A percentile compares a stretch with the other conserved stretches of the same genome.
phyloP scores from a whole-genome alignment of 2,329 filamentous ascomycete species.

The Neopestalotiopsis sp. region DNA sequence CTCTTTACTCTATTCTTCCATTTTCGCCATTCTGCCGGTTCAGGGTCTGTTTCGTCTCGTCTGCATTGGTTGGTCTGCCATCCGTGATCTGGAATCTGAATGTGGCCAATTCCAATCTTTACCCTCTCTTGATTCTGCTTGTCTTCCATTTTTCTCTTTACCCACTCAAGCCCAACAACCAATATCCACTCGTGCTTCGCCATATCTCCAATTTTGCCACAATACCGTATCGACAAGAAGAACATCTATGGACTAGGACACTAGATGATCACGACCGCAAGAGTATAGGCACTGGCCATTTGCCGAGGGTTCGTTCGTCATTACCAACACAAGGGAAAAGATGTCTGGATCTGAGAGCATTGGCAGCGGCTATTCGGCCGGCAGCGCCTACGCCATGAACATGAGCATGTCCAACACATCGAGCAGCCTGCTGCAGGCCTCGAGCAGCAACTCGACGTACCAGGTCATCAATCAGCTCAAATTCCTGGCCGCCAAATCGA shows the following conservation, averaged over 20 bases:
- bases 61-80: slow-evolving; percentile 47
- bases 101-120: slow-evolving; percentile 26
- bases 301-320: slow-evolving; percentile 28
- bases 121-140: slow-evolving; percentile 24
- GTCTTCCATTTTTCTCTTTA: not conserved
- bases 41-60: slow-evolving; percentile 51
- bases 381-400: slow-evolving; percentile 31
- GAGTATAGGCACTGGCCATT: slow-evolving; percentile 34
- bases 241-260: slow-evolving; percentile 36
- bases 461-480: slow-evolving; percentile 55
- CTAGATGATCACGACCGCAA: slow-evolving; percentile 45
- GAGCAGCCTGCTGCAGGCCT: slow-evolving; percentile 32
- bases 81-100: slow-evolving; percentile 41
- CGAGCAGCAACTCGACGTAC: slow-evolving; percentile 46
- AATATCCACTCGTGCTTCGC: not conserved
- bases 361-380: slow-evolving; percentile 25
- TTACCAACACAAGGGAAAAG: slow-evolving; percentile 20
- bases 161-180: not conserved
- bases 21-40: slow-evolving; percentile 40
- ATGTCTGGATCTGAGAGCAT: slow-evolving; percentile 31
- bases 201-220: slow-evolving; percentile 14
- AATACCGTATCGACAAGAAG: slow-evolving; percentile 20
- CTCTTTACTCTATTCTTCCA: slow-evolving; percentile 23
- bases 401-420: slow-evolving; percentile 29
- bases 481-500: slow-evolving; percentile 59